A percentile compares a stretch with the other conserved stretches of the same genome.
These are phyloP conservation scores for Blastocystis sp. DNA, from an alignment of 352 stramenopile species.

Conservation along the genomic window DNA sequence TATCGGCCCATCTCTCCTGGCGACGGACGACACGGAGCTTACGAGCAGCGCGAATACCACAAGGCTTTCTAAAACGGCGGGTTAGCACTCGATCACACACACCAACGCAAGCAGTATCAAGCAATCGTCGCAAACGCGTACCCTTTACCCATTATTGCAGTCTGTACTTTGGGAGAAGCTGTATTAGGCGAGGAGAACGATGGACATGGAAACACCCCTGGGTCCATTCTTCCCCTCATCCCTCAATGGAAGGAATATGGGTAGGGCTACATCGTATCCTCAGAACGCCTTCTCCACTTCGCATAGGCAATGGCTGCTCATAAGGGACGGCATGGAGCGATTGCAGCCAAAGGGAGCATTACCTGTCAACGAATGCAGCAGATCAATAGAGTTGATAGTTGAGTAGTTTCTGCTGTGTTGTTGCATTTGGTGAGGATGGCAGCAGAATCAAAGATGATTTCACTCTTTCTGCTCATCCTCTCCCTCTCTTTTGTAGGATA, in stretches of 20 bases:
- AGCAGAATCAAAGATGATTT: too few relatives aligned
- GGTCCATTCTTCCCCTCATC: background rate
- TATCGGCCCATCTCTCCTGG: conserved; percentile 93
- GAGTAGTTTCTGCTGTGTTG: too few relatives aligned
- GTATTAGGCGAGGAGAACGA: background rate
- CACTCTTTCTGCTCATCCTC: background rate
- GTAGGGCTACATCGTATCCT: background rate
- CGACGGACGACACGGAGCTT: conserved; percentile 97
- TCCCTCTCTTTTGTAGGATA: background rate
- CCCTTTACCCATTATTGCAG: background rate
- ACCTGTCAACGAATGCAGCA: too few relatives aligned
- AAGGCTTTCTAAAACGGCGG: conserved; percentile 85
- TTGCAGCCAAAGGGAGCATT: too few relatives aligned
- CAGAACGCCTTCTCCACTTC: too few relatives aligned
- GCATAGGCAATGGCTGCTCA: too few relatives aligned
- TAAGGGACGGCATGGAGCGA: too few relatives aligned
- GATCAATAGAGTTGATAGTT: too few relatives aligned
- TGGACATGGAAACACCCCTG: background rate
- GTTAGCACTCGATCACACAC: conserved; percentile 8
- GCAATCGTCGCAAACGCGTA: background rate
- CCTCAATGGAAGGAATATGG: background rate
- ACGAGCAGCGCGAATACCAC: conserved; percentile 94
- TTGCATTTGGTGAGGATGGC: too few relatives aligned
- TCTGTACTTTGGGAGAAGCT: background rate
- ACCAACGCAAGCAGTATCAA: background rate